Evolutionary conservation across 176 grass and related monocot species (phyloP).

Genomic region (Coix lacrymajobi): DNA sequence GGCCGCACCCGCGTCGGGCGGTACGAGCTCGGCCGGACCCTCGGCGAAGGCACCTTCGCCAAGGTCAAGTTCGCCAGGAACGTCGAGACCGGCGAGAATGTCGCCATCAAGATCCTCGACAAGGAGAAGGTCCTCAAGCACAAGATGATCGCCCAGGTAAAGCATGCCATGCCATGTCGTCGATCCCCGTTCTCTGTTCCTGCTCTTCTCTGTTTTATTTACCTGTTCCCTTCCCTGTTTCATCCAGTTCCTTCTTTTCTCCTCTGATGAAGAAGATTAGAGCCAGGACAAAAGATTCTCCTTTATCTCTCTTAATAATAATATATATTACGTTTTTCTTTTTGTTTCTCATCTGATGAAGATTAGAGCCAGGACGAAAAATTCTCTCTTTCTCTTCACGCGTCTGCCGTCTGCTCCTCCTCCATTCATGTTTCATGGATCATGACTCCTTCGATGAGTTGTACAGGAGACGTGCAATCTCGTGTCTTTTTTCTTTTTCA

Average conservation of each 20-base stretch:
- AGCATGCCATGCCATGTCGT: not conserved
- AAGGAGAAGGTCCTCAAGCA: constrained; percentile 95
- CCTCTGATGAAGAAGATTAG: not conserved
- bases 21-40: constrained; percentile 92
- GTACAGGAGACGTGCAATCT: not conserved
- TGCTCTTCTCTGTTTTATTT: no score
- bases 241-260: not conserved
- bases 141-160: constrained; percentile 94
- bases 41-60: constrained; percentile 89
- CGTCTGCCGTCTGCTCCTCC: no score
- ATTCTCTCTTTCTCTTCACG: not conserved
- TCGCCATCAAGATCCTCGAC: constrained; percentile 98
- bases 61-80: constrained; percentile 99
- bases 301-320: not conserved
- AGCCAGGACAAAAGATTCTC: not conserved
- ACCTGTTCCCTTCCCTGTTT: not conserved
- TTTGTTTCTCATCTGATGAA: not conserved
- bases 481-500: not conserved
- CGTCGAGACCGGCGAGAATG: constrained; percentile 65
- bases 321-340: no score
- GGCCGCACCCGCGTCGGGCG: constrained; percentile 78
- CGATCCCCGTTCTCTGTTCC: not conserved
- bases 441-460: not conserved
- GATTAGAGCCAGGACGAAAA: not conserved
- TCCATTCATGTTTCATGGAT: not conserved